A percentile compares a stretch with the other conserved stretches of the same genome.
Evolutionary conservation across 2,329 filamentous ascomycete species (phyloP).

Genomic region (Trichoderma oligosporum): DNA sequence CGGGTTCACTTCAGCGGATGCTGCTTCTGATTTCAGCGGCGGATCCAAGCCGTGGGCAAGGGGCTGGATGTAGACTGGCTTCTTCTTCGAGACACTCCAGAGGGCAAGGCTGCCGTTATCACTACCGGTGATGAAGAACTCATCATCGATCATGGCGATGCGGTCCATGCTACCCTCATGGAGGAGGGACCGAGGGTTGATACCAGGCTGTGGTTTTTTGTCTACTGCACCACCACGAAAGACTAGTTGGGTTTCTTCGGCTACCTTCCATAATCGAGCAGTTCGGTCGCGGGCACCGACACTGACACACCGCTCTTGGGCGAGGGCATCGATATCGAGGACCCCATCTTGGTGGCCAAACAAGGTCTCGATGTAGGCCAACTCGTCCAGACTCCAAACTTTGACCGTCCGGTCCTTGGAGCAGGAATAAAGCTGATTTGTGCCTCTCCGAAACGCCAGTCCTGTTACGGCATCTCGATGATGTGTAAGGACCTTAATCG

Average conservation of each 20-base stretch:
- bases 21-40: conserved; percentile 61
- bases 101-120: conserved; percentile 85
- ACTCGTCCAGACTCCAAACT: conserved; percentile 86
- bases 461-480: conserved; percentile 85
- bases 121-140: conserved; percentile 86
- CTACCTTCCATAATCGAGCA: conserved; percentile 90
- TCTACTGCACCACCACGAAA: conserved; percentile 77
- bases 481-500: conserved; percentile 80
- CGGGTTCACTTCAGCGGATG: conserved; percentile 68
- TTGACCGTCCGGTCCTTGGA: conserved; percentile 92
- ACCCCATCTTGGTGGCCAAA: conserved; percentile 95
- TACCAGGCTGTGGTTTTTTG: conserved; percentile 44
- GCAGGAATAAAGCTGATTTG: conserved; percentile 88
- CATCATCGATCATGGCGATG: conserved; percentile 82
- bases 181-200: conserved; percentile 53
- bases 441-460: conserved; percentile 78
- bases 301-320: conserved; percentile 83
- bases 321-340: conserved; percentile 75
- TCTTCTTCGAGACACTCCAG: conserved; percentile 93
- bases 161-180: conserved; percentile 85
- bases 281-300: conserved; percentile 90
- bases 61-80: conserved; percentile 75
- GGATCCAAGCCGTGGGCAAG: conserved; percentile 83
- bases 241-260: conserved; percentile 91
- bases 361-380: conserved; percentile 91